Evolutionary conservation across 345 rosid species (phyloP), one percentile per base, ranked within the genome.

Genomic region (Salix viminalis): DNA sequence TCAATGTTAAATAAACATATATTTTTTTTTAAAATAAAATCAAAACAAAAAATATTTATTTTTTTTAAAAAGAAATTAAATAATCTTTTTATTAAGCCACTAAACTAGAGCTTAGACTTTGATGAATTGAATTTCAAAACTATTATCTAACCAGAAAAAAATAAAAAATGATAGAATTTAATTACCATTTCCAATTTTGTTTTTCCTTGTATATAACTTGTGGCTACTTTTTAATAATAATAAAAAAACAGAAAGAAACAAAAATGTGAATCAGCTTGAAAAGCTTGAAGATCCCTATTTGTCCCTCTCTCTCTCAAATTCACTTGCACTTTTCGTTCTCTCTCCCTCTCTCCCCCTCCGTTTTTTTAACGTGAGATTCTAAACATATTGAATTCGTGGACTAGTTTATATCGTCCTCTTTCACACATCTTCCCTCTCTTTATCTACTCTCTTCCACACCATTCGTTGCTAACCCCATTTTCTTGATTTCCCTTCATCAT

Each of bases 351-450:
- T 2, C 67, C 24, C 24, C 36, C 58, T 16, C 26, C 50, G 18
- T 18, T 23, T n/a, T 2, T 2, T 28, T 28, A 50, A 23, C 13
- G 46, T 42, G 69, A 19, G 23, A 36, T 1, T 24, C 48, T 65
- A 72, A 65, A 65, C 67, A 65, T 7, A 23, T n/a, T 18, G 32
- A 77, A 64, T 64, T 77, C 75, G 80, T 48, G 71, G 75, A 70
- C 75, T 34, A 64, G 65, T 48, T 36, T 66, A 16, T 34, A 41
- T 69, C 36, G n/a, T 69, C 68, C 5, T 60, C 46, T 26, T 26
- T 16, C 71, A 24, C 54, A 6, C 39, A 8, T 23, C 52, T 21
- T 6, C 26, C 32, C 4, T 6, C 34, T 28, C 52, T 32, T 14
- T 26, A 34, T 36, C 71, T 21, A 28, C n/a, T 66, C 26, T 42